A percentile compares a stretch with the other conserved stretches of the same genome.
Conservation (phyloP, 768 basidiomycete genomes). For the Tricholoma saponaceum region DNA sequence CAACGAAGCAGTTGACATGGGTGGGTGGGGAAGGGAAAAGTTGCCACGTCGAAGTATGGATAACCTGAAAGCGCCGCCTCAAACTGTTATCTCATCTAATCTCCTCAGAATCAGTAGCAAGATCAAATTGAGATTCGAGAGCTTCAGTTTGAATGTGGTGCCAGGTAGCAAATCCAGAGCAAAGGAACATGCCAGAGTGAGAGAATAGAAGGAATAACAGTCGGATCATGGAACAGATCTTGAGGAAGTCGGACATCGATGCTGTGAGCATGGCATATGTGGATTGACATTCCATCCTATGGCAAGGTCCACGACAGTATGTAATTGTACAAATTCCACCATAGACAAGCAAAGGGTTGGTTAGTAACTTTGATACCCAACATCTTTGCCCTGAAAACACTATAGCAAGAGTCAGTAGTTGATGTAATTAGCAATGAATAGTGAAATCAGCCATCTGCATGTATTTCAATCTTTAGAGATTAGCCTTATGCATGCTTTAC, state of each 20-base stretch:
- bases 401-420: neutral
- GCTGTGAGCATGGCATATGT: neutral
- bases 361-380: neutral
- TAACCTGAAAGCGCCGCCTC: neutral
- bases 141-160: neutral
- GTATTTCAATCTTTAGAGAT: neutral
- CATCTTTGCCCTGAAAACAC: neutral
- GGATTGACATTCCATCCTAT: neutral
- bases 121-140: neutral
- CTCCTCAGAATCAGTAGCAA: neutral
- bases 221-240: neutral
- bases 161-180: neutral
- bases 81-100: neutral
- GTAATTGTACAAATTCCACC: neutral
- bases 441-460: neutral
- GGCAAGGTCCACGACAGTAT: neutral
- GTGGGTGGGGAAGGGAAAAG: neutral
- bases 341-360: neutral
- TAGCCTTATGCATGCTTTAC: neutral
- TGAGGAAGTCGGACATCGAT: neutral
- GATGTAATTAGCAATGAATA: neutral
- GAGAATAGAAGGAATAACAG: neutral
- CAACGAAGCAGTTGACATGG: neutral
- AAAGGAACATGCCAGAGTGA: neutral
- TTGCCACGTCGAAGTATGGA: neutral